These are phyloP conservation scores for Quercus lobata DNA, from an alignment of 331 rosid species.

Conservation along the genomic window DNA sequence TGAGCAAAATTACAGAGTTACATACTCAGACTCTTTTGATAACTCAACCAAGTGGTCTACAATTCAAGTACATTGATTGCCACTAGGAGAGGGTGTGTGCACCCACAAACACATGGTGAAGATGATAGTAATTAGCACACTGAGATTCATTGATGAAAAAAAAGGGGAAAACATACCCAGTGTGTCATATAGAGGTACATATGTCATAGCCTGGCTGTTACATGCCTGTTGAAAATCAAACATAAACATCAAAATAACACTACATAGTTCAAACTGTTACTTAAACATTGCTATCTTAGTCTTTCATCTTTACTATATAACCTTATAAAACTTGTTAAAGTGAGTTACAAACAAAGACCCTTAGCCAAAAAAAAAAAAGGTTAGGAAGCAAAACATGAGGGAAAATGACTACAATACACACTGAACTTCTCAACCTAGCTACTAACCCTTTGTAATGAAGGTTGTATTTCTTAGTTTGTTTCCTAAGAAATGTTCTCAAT, in stretches of 20 bases:
- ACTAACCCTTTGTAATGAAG: too few species aligned
- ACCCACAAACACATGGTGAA: neutral
- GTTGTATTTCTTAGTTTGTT: too few species aligned
- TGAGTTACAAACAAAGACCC: neutral
- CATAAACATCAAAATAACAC: neutral
- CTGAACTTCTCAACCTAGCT: neutral
- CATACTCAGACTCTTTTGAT: neutral
- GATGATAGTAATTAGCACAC: neutral
- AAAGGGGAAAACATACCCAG: constrained; percentile 50
- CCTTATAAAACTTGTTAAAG: neutral
- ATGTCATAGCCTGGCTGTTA: constrained; percentile 66
- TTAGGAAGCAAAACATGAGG: neutral
- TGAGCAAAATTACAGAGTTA: constrained; percentile 18
- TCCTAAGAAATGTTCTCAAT: too few species aligned
- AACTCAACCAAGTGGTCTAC: neutral
- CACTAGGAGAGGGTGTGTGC: neutral
- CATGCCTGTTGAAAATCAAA: constrained; percentile 67
- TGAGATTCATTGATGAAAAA: neutral
- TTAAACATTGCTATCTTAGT: neutral
- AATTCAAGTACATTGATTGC: constrained; percentile 2
- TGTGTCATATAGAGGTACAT: constrained; percentile 83
- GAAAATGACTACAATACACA: neutral
- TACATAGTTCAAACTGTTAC: neutral
- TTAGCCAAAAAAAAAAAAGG: too few species aligned
- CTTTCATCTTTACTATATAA: neutral